Percentiles rank a stretch among this genome's conserved stretches.
Evolutionary conservation across 768 basidiomycete species (phyloP).

Genomic region (Cystoderma amianthinum): DNA sequence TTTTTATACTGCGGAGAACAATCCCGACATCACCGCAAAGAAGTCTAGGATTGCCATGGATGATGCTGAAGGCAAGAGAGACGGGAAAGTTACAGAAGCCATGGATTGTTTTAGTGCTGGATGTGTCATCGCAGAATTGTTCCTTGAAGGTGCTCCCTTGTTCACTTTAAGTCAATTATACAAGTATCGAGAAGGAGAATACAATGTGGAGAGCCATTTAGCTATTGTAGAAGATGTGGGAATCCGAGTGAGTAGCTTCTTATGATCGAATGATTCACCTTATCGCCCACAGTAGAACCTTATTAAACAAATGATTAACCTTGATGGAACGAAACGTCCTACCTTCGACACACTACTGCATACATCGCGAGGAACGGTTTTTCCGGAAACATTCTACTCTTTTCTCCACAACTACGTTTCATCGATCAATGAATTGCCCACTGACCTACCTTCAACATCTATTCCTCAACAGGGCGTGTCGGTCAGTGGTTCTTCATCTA

Average conservation of each 20-base stretch:
- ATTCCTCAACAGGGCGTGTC: constrained; percentile 23
- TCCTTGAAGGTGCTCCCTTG: constrained; percentile 87
- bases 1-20: constrained; percentile 73
- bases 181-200: constrained; percentile 86
- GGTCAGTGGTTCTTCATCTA: constrained; percentile 17
- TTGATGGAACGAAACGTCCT: constrained; percentile 72
- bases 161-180: constrained; percentile 94
- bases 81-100: constrained; percentile 82
- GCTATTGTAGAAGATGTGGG: constrained; percentile 72
- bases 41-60: constrained; percentile 49
- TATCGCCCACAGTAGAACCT: constrained; percentile 51
- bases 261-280: constrained; percentile 8
- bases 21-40: constrained; percentile 64
- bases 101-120: constrained; percentile 98
- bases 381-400: constrained; percentile 92
- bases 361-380: constrained; percentile 67
- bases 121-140: constrained; percentile 93
- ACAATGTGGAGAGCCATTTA: constrained; percentile 67
- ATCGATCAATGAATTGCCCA: constrained; percentile 65
- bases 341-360: constrained; percentile 77
- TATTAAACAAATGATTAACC: constrained; percentile 84
- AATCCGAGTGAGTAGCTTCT: constrained; percentile 56
- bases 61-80: constrained; percentile 57
- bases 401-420: constrained; percentile 89
- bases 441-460: constrained; percentile 32